Evolutionary conservation across 768 basidiomycete genomes (phyloP), one percentile per base, ranked within the genome.

Genomic region (Agrocybe chaxingu): DNA sequence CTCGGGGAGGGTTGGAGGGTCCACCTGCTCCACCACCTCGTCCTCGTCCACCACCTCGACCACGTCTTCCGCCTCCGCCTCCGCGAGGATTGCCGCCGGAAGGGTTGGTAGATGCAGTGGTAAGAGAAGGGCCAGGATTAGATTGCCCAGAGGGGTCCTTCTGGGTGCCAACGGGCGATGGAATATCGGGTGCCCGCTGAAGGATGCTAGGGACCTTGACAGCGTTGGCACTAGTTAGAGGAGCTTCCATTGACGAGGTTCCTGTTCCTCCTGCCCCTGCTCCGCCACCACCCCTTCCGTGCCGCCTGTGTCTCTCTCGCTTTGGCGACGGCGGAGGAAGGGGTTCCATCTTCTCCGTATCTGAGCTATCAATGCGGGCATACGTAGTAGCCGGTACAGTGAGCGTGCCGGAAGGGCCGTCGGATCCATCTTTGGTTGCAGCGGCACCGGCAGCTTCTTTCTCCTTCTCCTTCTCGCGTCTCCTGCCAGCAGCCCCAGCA

Each of bases 151-250:
- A 30, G 9, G 37, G 49, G 24, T 50, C 54, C 16, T 42, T 46
- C 32, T 53, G 36, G 19, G 46, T 9, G 10, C 24, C 47, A 8
- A 51, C 33, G 41, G 51, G 41, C 11, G 56, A 50, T 8, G 58
- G 50, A 3, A 38, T 55, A 42, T 66, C 65, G 24, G 24, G 24
- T 3, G 54, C 45, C 16, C 69, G 66, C 44, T 68, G 66, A 47
- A 71, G 48, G 24, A 72, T 70, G 12, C 59, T 62, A 1, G 68
- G 67, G 0, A 69, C 59, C 44, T 64, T 66, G 4, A 57, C 54
- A 43, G 30, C 8, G 42, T 52, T 24, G 12, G 49, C 31, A 40
- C 35, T 38, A 11, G 34, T 34, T 39, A 46, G 50, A 38, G 57
- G 42, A 8, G 43, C 47, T 38, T 52, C 55, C 8, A 45, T 48